A percentile compares a stretch with the other conserved stretches of the same genome.
These are phyloP conservation scores for Vinca minor DNA, from an alignment of 257 asterid genomes.

Conservation along the genomic window DNA sequence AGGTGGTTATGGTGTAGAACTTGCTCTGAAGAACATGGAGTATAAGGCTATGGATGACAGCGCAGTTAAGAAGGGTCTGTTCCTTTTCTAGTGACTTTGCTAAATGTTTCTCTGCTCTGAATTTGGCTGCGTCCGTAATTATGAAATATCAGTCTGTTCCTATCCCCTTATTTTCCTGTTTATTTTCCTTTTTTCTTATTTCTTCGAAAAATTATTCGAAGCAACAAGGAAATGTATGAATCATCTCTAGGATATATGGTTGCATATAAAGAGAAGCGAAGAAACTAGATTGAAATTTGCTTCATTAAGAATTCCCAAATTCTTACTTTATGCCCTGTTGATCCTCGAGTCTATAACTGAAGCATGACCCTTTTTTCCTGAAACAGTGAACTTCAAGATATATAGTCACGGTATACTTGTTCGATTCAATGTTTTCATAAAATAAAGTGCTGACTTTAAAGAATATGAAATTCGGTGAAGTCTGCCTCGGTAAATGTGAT, in stretches of 20 bases:
- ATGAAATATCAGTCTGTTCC: not conserved
- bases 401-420: not conserved
- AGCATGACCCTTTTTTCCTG: not conserved
- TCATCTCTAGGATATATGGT: not conserved
- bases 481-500: not conserved
- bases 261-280: not conserved
- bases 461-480: not conserved
- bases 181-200: not conserved
- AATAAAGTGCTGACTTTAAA: not conserved
- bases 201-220: not conserved
- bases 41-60: conserved; percentile 99
- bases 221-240: not conserved
- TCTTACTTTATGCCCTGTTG: not conserved
- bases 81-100: conserved; percentile 11
- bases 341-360: not conserved
- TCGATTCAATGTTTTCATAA: not conserved
- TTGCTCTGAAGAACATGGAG: conserved; percentile 98
- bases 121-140: not conserved
- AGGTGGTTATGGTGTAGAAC: conserved; percentile 99
- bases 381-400: not conserved
- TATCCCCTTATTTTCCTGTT: not conserved
- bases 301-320: not conserved
- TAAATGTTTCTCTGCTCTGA: conserved; percentile 4
- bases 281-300: not conserved
- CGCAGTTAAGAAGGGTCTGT: conserved; percentile 62